Conservation (phyloP, 768 basidiomycete species). For the Boletus sp. region DNA sequence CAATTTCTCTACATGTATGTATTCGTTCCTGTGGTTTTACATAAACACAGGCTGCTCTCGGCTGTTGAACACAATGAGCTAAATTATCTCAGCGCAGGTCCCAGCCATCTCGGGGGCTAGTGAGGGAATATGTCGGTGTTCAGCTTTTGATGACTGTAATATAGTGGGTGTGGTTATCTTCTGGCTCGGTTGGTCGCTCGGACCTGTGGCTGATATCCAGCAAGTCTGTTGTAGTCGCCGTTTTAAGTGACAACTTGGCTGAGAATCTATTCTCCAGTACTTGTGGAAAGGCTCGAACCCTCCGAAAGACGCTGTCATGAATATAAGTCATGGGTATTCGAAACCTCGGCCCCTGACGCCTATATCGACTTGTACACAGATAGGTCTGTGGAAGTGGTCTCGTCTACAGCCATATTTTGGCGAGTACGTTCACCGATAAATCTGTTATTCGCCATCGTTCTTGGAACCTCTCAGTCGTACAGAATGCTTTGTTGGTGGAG, state of each 20-base stretch:
- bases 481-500: too few relatives aligned
- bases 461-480: too few relatives aligned
- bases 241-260: background rate
- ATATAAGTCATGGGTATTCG: slow-evolving; percentile 29
- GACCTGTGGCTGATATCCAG: slow-evolving; percentile 55
- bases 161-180: slow-evolving; percentile 64
- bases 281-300: slow-evolving; percentile 49
- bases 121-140: slow-evolving; percentile 36
- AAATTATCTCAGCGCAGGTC: too few relatives aligned
- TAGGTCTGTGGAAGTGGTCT: slow-evolving; percentile 54
- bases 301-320: slow-evolving; percentile 50
- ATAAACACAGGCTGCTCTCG: too few relatives aligned
- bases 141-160: slow-evolving; percentile 59
- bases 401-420: slow-evolving; percentile 73
- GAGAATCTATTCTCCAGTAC: slow-evolving; percentile 35
- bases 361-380: slow-evolving; percentile 26
- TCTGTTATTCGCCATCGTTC: background rate
- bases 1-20: too few relatives aligned
- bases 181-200: slow-evolving; percentile 55
- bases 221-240: slow-evolving; percentile 38
- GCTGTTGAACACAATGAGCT: too few relatives aligned
- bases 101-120: slow-evolving; percentile 52
- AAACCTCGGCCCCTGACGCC: too few relatives aligned
- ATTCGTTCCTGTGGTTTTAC: too few relatives aligned
- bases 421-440: background rate